A percentile compares a stretch with the other conserved stretches of the same genome.
Evolutionary conservation across 78 protist genomes (phyloP).

Genomic region (Paulinella micropora): DNA sequence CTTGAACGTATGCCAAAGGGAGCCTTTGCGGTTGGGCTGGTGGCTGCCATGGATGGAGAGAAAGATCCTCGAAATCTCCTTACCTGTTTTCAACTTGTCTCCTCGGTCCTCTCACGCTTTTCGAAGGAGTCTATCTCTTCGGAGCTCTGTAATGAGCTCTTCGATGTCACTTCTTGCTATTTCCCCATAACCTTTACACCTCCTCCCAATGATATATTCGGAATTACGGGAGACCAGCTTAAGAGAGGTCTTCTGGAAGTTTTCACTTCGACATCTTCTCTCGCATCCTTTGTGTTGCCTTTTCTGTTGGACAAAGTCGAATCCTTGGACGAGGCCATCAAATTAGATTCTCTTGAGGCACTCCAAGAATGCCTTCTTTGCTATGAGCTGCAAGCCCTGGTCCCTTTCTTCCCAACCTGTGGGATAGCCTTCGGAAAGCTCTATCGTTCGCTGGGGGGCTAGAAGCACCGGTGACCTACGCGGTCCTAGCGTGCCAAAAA

Average conservation of each 20-base stretch:
- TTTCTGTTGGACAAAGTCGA: background rate
- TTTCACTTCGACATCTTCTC: background rate
- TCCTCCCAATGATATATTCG: conserved; percentile 60
- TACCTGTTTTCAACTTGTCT: conserved; percentile 36
- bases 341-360: too few species aligned
- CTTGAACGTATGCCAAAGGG: too few species aligned
- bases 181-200: conserved; percentile 74
- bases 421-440: too few species aligned
- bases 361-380: too few species aligned
- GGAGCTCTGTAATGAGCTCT: conserved; percentile 50
- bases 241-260: background rate
- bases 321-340: too few species aligned
- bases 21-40: too few species aligned
- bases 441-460: too few species aligned
- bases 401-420: too few species aligned
- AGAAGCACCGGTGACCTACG: too few species aligned
- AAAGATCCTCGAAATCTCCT: conserved; percentile 81
- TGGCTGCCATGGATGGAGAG: conserved; percentile 78
- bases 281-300: background rate
- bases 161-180: conserved; percentile 55
- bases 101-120: conserved; percentile 1
- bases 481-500: too few species aligned
- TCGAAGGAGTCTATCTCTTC: background rate
- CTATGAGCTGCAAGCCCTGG: too few species aligned
- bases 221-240: conserved; percentile 4